These are phyloP conservation scores for Chlamydomonas applanata DNA, from an alignment of 139 green algal species.

Conservation along the genomic window DNA sequence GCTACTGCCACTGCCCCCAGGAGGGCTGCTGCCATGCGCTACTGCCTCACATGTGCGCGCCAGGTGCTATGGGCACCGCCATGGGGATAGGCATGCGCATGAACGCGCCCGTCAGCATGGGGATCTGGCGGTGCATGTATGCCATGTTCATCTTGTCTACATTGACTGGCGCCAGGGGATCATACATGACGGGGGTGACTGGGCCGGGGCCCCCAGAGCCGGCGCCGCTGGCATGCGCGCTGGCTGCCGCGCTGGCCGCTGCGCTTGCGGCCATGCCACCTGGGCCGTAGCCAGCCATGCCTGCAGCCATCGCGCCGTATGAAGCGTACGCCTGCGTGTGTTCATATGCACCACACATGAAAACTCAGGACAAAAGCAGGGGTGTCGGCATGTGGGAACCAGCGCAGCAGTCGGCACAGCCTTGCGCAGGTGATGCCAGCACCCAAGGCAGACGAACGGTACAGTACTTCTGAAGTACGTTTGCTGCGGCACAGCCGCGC, in stretches of 20 bases:
- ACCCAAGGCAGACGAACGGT: too few species aligned
- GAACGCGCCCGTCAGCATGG: conserved; percentile 32
- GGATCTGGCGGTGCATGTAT: conserved; percentile 53
- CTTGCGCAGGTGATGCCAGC: too few species aligned
- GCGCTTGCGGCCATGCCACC: background rate
- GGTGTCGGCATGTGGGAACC: too few species aligned
- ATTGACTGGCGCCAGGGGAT: conserved; percentile 41
- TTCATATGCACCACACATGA: background rate
- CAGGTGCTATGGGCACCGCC: background rate
- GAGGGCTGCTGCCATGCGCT: too few species aligned
- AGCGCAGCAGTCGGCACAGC: too few species aligned
- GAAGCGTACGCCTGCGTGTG: background rate
- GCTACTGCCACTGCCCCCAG: too few species aligned
- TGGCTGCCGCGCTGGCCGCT: background rate
- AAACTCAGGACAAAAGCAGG: too few species aligned
- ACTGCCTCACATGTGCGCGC: too few species aligned
- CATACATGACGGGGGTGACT: conserved; percentile 27
- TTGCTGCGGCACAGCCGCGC: too few species aligned
- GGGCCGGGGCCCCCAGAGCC: conserved; percentile 8
- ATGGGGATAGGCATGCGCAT: conserved; percentile 17
- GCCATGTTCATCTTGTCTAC: conserved; percentile 60
- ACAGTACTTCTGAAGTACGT: too few species aligned
- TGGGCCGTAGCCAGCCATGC: background rate
- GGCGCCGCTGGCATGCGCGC: conserved; percentile 25
- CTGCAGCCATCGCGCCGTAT: background rate